phyloP scores from a whole-genome alignment of 176 grass and related monocot genomes.

The Tillandsia fasciculata region DNA sequence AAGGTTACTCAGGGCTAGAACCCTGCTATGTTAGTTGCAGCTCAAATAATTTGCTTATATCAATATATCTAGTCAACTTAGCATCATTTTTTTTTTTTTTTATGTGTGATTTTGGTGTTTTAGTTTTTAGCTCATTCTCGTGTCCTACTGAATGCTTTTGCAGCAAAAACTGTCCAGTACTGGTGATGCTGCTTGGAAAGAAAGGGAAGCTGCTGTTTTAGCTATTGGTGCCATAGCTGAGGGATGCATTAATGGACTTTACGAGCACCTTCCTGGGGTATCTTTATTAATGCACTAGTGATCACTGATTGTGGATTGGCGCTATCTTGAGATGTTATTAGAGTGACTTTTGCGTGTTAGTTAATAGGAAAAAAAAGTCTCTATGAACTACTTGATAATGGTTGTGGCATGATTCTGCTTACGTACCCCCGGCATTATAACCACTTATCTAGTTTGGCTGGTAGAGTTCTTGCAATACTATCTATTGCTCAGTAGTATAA shows the following conservation, averaged over 20 bases:
- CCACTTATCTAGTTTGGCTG: not conserved
- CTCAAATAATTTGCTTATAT: too few species aligned
- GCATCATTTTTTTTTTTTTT: not conserved
- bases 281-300: not conserved
- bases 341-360: not conserved
- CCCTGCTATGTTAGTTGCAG: too few species aligned
- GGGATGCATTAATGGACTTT: constrained; percentile 86
- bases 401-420: not conserved
- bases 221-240: constrained; percentile 94
- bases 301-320: not conserved
- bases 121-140: constrained; percentile 8
- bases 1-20: too few species aligned
- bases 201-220: constrained; percentile 89
- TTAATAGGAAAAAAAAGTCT: not conserved
- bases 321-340: not conserved
- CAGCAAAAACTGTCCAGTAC: constrained; percentile 77
- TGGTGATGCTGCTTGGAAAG: constrained; percentile 83
- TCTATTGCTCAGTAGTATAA: not conserved
- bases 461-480: constrained; percentile 1
- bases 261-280: constrained; percentile 82
- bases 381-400: not conserved
- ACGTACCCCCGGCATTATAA: not conserved
- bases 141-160: constrained; percentile 32
- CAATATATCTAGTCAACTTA: too few species aligned
- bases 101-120: not conserved